These are phyloP conservation scores for Angomonas ambiguus DNA, from an alignment of 208 protist genomes.

Conservation along the genomic window DNA sequence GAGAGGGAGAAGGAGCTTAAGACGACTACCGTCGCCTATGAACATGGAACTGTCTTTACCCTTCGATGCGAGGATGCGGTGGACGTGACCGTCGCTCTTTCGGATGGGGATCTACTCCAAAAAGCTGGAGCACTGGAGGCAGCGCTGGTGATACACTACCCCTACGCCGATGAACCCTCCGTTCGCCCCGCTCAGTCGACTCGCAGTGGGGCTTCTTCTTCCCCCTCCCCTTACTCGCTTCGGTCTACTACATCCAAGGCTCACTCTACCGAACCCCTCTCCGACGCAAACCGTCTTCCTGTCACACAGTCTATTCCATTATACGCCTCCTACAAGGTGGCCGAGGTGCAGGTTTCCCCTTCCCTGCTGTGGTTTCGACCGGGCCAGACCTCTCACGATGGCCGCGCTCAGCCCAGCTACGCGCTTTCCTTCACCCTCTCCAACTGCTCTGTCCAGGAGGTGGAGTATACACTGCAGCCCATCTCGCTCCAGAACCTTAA, in stretches of 20 bases:
- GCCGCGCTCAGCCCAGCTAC: conserved; percentile 62
- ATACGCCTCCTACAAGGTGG: conserved; percentile 35
- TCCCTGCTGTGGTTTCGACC: conserved; percentile 70
- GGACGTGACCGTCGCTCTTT: conserved; percentile 41
- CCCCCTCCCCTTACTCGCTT: not conserved
- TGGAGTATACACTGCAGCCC: conserved; percentile 43
- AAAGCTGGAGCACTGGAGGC: conserved; percentile 1
- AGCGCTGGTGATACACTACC: not conserved
- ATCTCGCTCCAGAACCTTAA: not conserved
- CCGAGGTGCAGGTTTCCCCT: conserved; percentile 41
- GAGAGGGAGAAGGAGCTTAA: not conserved
- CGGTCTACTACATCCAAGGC: not conserved
- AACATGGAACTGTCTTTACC: conserved; percentile 26
- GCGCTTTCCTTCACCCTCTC: conserved; percentile 48
- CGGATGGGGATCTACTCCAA: conserved; percentile 16
- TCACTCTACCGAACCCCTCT: not conserved
- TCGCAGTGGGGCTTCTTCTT: not conserved
- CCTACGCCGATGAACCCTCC: not conserved
- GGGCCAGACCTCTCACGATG: conserved; percentile 72
- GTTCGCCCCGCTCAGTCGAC: not conserved
- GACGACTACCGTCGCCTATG: not conserved
- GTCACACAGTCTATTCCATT: conserved; percentile 42
- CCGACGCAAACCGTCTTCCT: not conserved
- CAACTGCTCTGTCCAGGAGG: conserved; percentile 39
- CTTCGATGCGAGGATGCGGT: conserved; percentile 59